Evolutionary conservation across 2,329 filamentous ascomycete species (phyloP).

Genomic region (Chalara sp.): DNA sequence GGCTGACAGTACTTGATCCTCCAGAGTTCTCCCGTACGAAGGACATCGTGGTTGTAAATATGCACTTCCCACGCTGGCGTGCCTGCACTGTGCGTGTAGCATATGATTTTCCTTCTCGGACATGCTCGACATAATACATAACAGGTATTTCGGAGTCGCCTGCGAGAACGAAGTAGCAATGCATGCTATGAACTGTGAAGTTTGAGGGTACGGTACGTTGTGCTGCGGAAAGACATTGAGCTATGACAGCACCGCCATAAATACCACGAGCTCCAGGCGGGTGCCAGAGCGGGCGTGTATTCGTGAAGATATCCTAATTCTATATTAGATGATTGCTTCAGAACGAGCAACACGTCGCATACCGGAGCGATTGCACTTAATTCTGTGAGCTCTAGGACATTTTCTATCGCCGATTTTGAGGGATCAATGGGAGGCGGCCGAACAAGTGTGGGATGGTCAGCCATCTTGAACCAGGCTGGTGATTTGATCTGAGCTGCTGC

Average conservation of each 20-base stretch:
- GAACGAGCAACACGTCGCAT: slow-evolving; percentile 27
- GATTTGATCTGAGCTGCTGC: too few species aligned
- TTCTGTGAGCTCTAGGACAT: slow-evolving; percentile 79
- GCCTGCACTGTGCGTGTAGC: slow-evolving; percentile 95
- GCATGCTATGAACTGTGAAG: slow-evolving; percentile 90
- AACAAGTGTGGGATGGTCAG: slow-evolving; percentile 53
- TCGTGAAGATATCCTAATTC: slow-evolving; percentile 81
- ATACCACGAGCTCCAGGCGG: slow-evolving; percentile 88
- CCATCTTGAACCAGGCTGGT: slow-evolving; percentile 14
- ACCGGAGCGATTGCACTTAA: slow-evolving; percentile 69
- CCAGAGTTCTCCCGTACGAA: slow-evolving; percentile 66
- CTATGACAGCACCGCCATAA: slow-evolving; percentile 89
- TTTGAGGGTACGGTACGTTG: slow-evolving; percentile 76
- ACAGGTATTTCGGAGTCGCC: slow-evolving; percentile 80
- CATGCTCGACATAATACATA: slow-evolving; percentile 89
- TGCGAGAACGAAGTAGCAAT: slow-evolving; percentile 97
- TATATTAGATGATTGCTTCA: slow-evolving; percentile 8
- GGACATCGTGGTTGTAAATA: slow-evolving; percentile 92
- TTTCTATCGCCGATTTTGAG: slow-evolving; percentile 76
- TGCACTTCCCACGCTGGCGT: slow-evolving; percentile 76
- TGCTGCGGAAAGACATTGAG: slow-evolving; percentile 81
- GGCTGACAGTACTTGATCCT: slow-evolving; percentile 47
- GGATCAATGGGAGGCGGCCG: slow-evolving; percentile 67
- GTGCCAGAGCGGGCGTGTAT: slow-evolving; percentile 86
- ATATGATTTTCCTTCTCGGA: slow-evolving; percentile 84